Evolutionary conservation across 352 stramenopile genomes (phyloP), one percentile per base, ranked within the genome.

Genomic region (Thraustochytrium sp.): DNA sequence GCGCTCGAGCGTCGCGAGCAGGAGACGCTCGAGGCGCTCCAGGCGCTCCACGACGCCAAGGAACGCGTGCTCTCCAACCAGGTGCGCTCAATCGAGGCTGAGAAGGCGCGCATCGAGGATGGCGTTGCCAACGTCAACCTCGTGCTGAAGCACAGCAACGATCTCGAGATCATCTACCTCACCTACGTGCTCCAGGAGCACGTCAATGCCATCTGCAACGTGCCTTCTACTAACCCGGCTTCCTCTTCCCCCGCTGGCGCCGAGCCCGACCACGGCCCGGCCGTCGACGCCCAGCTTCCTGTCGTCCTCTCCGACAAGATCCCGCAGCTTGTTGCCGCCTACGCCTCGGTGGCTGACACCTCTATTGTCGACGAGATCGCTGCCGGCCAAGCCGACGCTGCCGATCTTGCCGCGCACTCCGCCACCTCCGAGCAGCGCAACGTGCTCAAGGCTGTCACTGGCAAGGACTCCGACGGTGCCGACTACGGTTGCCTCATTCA

Each of bases 91-190:
- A 80, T 84, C 8, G 75, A 83, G n/a, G n/a, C 31, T 11, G 44
- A 76, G 29, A 80, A 76, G 44, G 44, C 21, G 13, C 61, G 61
- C 75, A 76, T 84, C 42, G 75, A 84, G 55, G 61, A 84, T 38
- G 42, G 75, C 18, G 61, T 84, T 18, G 37, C 40, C 34, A 84
- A 84, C 61, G 40, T 84, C 42, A 84, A 84, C 61, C 55, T 75
- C 42, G 61, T 84, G 38, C 59, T 84, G 23, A 73, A 84, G 34
- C 75, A 84, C 75, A 76, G 55, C 61, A 84, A 84, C 49, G 75
- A 84, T 29, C 40, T 84, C 23, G 75, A 84, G 61, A 34, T 84
- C 49, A 62, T 84, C 51, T 84, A 84, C 49, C 38, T 84, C 29
- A 84, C 75, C 44, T 73, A 76, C 46, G 75, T 84, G 34, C 51